These are phyloP conservation scores for Cercophora newfieldiana DNA, from an alignment of 495 filamentous ascomycete genomes.

Conservation along the genomic window DNA sequence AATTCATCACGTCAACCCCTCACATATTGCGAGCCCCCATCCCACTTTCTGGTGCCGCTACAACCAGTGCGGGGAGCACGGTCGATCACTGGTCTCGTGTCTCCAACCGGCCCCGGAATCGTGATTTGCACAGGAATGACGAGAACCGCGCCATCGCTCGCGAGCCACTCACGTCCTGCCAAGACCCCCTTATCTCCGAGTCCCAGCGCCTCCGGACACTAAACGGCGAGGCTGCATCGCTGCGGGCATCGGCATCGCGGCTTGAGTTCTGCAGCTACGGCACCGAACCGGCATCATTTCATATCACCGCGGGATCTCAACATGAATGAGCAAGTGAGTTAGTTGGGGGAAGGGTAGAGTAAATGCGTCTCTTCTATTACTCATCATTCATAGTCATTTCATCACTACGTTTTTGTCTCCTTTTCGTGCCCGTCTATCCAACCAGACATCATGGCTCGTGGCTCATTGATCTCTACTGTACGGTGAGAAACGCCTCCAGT, in stretches of 20 bases:
- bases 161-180: slow-evolving; percentile 13
- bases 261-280: neutral
- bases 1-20: slow-evolving; percentile 23
- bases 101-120: slow-evolving; percentile 10
- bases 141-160: slow-evolving; percentile 19
- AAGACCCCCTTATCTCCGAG: slow-evolving; percentile 10
- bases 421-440: neutral
- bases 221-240: slow-evolving; percentile 7
- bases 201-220: neutral
- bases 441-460: neutral
- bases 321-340: no score
- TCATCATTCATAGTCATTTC: neutral
- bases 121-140: slow-evolving; percentile 29
- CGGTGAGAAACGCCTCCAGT: slow-evolving; percentile 51
- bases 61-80: slow-evolving; percentile 1
- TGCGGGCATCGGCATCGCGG: neutral
- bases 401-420: neutral
- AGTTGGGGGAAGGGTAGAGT: neutral
- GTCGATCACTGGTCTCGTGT: neutral
- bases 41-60: no score
- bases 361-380: neutral
- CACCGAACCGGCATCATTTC: neutral
- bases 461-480: slow-evolving; percentile 39
- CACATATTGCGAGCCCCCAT: slow-evolving; percentile 19
- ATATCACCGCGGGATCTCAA: neutral